phyloP scores from a whole-genome alignment of 2,329 filamentous ascomycete species.

The Chalaropsis ovoidea region DNA sequence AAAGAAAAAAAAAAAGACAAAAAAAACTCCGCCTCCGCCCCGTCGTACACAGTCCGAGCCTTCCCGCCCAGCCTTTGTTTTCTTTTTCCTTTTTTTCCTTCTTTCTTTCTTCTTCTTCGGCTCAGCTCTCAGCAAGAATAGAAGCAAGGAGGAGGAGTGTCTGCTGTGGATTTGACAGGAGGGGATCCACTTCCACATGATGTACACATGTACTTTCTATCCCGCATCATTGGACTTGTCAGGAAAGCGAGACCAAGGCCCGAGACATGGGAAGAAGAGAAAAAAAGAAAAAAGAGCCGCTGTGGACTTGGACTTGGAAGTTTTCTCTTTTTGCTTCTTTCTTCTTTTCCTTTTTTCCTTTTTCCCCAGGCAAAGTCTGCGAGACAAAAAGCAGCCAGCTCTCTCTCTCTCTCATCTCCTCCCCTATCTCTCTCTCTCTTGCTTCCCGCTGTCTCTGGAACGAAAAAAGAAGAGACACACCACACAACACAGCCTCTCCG shows the following conservation, averaged over 20 bases:
- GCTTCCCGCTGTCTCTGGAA: too few relatives aligned
- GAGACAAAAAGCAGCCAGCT: too few relatives aligned
- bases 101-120: background rate
- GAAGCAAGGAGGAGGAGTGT: background rate
- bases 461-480: too few relatives aligned
- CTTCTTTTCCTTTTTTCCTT: background rate
- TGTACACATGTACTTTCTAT: too few relatives aligned
- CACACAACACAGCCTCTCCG: too few relatives aligned
- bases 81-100: background rate
- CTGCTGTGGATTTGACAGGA: background rate
- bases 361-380: background rate
- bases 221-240: too few relatives aligned
- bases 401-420: too few relatives aligned
- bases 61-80: background rate
- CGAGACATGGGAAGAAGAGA: background rate
- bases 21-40: too few relatives aligned
- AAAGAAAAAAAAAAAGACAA: background rate
- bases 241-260: background rate
- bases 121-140: slow-evolving; percentile 5
- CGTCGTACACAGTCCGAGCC: too few relatives aligned
- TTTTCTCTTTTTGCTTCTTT: background rate
- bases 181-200: background rate
- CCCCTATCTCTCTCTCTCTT: too few relatives aligned
- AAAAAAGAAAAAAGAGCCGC: background rate
- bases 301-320: background rate